phyloP scores from a whole-genome alignment of 768 basidiomycete species.

The Amanita jacksonii region DNA sequence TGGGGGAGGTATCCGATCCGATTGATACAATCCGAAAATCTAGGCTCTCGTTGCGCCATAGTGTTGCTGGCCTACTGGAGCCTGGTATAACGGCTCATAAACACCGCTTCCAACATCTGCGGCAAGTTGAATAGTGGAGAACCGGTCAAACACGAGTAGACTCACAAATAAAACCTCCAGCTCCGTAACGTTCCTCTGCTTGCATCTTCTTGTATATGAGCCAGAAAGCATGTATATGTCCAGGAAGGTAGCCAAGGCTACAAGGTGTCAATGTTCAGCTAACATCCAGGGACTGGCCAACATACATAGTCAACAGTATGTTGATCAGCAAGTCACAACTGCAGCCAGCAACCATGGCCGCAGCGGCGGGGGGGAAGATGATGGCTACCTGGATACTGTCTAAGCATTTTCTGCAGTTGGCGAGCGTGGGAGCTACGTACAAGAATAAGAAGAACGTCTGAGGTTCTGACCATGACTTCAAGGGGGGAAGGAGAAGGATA shows the following conservation, averaged over 20 bases:
- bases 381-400: conserved; percentile 51
- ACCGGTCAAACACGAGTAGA: conserved; percentile 9
- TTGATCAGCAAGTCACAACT: conserved; percentile 84
- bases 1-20: not conserved
- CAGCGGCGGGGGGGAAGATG: conserved; percentile 75
- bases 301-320: conserved; percentile 67
- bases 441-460: conserved; percentile 73
- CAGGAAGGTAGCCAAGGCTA: conserved; percentile 74
- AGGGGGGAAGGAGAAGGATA: conserved; percentile 2
- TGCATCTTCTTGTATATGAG: conserved; percentile 86
- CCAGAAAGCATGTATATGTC: conserved; percentile 76
- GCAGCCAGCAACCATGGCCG: conserved; percentile 70
- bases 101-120: conserved; percentile 33
- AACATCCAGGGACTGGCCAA: not conserved
- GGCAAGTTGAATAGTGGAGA: not conserved
- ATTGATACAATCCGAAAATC: not conserved
- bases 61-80: conserved; percentile 19
- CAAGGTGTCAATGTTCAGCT: not conserved
- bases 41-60: conserved; percentile 34
- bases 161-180: conserved; percentile 70
- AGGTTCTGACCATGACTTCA: conserved; percentile 44
- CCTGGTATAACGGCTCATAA: conserved; percentile 31
- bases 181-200: conserved; percentile 75
- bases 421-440: conserved; percentile 28
- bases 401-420: not conserved